Conservation (phyloP, 2,329 filamentous ascomycete genomes). For the Purpureocillium takamizusanense region DNA sequence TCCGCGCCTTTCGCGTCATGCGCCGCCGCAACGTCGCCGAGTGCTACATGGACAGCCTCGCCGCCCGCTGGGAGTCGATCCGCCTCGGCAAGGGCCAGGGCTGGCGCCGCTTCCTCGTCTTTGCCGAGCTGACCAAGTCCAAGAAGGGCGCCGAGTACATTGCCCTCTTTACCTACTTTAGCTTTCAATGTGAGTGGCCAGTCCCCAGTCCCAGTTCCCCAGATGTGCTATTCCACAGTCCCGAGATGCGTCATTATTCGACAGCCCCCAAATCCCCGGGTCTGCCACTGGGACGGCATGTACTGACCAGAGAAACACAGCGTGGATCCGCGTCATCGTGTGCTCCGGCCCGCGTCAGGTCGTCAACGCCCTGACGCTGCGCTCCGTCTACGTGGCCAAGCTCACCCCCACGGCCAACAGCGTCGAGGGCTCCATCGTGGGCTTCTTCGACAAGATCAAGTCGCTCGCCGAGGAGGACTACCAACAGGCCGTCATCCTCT, state of each 20-base stretch:
- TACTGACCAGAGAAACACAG: constrained; percentile 31
- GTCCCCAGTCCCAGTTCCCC: too few relatives aligned
- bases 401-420: constrained; percentile 45
- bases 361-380: constrained; percentile 82
- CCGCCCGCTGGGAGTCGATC: constrained; percentile 75
- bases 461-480: constrained; percentile 63
- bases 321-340: constrained; percentile 80
- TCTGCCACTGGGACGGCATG: too few relatives aligned
- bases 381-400: constrained; percentile 70
- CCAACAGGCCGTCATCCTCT: constrained; percentile 73
- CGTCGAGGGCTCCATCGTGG: constrained; percentile 55
- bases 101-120: constrained; percentile 86
- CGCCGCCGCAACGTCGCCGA: constrained; percentile 78
- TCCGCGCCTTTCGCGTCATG: constrained; percentile 74
- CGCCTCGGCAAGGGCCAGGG: constrained; percentile 67
- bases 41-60: constrained; percentile 82
- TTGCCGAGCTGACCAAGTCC: constrained; percentile 81
- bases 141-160: constrained; percentile 87
- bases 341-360: constrained; percentile 89
- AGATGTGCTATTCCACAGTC: too few relatives aligned
- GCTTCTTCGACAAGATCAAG: constrained; percentile 78
- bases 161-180: constrained; percentile 85
- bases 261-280: too few relatives aligned
- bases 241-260: too few relatives aligned
- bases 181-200: constrained; percentile 45